phyloP scores from a whole-genome alignment of 2,329 filamentous ascomycete species.

The Fusarium beomiforme region DNA sequence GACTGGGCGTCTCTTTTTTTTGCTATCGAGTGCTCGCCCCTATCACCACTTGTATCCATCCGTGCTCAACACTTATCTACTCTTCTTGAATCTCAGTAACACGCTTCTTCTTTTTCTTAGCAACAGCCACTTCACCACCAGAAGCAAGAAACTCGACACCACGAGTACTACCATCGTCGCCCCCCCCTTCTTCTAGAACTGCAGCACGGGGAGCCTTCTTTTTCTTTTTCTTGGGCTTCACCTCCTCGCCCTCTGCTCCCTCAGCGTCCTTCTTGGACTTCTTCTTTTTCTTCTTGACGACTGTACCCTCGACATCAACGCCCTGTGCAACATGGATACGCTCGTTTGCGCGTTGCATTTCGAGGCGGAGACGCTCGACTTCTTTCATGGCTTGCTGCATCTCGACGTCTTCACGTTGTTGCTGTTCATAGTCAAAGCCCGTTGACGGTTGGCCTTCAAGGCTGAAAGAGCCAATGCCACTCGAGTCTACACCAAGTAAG shows the following conservation, averaged over 20 bases:
- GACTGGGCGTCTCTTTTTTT: neutral
- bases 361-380: constrained; percentile 84
- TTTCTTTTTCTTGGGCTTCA: constrained; percentile 46
- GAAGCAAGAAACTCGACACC: constrained; percentile 31
- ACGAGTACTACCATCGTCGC: constrained; percentile 31
- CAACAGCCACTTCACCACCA: constrained; percentile 45
- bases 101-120: constrained; percentile 58
- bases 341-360: constrained; percentile 88
- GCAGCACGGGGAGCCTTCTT: constrained; percentile 43
- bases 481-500: constrained; percentile 87
- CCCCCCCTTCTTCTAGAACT: constrained; percentile 23
- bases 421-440: constrained; percentile 69
- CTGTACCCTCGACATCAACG: constrained; percentile 71
- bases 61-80: neutral
- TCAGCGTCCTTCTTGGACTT: constrained; percentile 57
- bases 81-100: constrained; percentile 45
- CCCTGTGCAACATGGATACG: constrained; percentile 76
- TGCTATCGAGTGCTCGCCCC: constrained; percentile 12
- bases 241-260: constrained; percentile 30
- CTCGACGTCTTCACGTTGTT: constrained; percentile 82
- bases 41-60: neutral
- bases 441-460: constrained; percentile 62
- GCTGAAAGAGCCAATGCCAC: constrained; percentile 77
- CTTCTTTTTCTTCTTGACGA: constrained; percentile 73
- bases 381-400: constrained; percentile 90